Evolutionary conservation across 768 basidiomycete genomes (phyloP), one percentile per base, ranked within the genome.

Genomic region (Lactifluus piperatus): DNA sequence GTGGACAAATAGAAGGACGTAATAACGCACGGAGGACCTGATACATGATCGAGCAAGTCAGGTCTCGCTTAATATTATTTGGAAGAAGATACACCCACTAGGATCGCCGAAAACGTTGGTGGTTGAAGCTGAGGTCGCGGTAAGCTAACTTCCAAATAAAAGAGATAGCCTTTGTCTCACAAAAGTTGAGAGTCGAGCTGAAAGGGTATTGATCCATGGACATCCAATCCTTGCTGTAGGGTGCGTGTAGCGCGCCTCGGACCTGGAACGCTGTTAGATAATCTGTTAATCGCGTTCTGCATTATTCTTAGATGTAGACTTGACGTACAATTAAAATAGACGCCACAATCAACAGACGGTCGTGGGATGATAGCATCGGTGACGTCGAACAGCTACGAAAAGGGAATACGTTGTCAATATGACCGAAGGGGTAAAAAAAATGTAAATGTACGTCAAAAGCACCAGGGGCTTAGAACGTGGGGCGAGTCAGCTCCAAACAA

Each of bases 191-290:
- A 5, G 60, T 44, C 29, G 60, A 62, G 20, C 60, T 56, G 37
- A 62, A 62, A 13, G 60, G 51, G 22, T 56, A 47, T 32, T 36
- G 49, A 22, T 47, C 43, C 32, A 57, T 26, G n/a, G 60, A 62
- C 0, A 30, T 36, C 79, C 79, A 80, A 36, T 79, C 67, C 62
- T 77, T 75, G 68, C 79, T 86, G 9, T 76, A 79, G 3, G 86
- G 86, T 3, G 86, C 86, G 69, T 89, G 86, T 20, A 89, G 69
- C 0, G 86, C 86, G 41, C 76, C 71, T 50, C 79, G 74, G n/a
- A 78, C 80, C 43, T 69, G 75, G 48, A 76, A 73, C 64, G 86
- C 83, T 85, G 45, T 7, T 11, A 7, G 26, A 53, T 51, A 9
- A 41, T 30, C 26, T 16, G 16, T 26, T 22, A 37, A 44, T n/a